phyloP scores from a whole-genome alignment of 2,329 filamentous ascomycete species.

The Phialophora macrospora region DNA sequence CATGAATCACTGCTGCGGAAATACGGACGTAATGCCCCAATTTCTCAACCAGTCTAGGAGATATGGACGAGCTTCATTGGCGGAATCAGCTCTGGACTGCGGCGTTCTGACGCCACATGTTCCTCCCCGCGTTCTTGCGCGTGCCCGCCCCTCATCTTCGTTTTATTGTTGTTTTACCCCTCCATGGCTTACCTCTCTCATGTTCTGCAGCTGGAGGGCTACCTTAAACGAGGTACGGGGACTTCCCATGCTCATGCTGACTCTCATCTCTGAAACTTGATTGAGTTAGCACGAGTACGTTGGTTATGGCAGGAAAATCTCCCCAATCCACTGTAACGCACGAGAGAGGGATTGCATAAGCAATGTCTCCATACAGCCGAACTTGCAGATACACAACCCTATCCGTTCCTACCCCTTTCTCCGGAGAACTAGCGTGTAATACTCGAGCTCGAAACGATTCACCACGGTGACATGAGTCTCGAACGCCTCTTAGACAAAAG shows the following conservation, averaged over 20 bases:
- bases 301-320: slow-evolving; percentile 5
- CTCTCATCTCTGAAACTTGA: background rate
- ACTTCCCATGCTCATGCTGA: too few relatives aligned
- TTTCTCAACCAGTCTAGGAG: background rate
- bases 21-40: background rate
- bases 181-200: background rate
- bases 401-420: slow-evolving; percentile 8
- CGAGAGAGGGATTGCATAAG: background rate
- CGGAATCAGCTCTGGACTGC: background rate
- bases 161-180: slow-evolving; percentile 3
- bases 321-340: background rate
- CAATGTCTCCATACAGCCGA: slow-evolving; percentile 7
- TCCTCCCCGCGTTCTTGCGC: background rate
- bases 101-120: slow-evolving; percentile 4
- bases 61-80: slow-evolving; percentile 8
- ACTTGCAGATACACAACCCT: slow-evolving; percentile 1
- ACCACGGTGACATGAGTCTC: background rate
- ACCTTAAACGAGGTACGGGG: background rate
- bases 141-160: slow-evolving; percentile 1
- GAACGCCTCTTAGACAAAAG: background rate
- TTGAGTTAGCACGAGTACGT: background rate
- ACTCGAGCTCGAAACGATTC: background rate
- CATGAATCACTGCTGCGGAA: background rate
- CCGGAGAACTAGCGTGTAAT: slow-evolving; percentile 3
- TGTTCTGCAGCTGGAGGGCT: background rate